phyloP scores from a whole-genome alignment of 148 eudicot genomes.

The Vaccinium corymbosum region DNA sequence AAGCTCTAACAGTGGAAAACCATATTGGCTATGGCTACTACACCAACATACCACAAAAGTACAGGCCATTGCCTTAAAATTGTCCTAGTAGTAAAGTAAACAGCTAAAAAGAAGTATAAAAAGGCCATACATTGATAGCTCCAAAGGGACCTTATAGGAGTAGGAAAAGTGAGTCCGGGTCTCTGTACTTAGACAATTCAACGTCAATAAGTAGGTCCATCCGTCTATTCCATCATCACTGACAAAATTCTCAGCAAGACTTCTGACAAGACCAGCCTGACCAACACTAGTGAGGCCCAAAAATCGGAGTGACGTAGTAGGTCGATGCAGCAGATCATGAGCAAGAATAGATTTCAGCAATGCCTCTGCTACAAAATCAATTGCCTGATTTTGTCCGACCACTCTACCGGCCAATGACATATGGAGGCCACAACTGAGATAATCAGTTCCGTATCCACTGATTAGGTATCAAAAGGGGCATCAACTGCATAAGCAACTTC shows the following conservation, averaged over 20 bases:
- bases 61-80: background rate
- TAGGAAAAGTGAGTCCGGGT: background rate
- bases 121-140: background rate
- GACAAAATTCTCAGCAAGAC: background rate
- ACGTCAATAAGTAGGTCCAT: background rate
- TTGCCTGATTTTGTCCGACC: background rate
- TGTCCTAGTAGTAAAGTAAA: background rate
- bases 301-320: background rate
- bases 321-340: background rate
- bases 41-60: background rate
- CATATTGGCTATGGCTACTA: background rate
- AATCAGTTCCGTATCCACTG: background rate
- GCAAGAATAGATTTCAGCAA: background rate
- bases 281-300: constrained; percentile 11
- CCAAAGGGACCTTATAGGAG: background rate
- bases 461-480: background rate
- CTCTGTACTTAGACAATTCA: background rate
- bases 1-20: background rate
- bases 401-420: background rate
- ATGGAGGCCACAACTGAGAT: background rate
- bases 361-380: background rate
- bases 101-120: background rate
- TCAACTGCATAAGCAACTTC: background rate
- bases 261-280: background rate
- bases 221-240: background rate